Conservation (phyloP, 768 basidiomycete genomes). For the Mycena galopus region DNA sequence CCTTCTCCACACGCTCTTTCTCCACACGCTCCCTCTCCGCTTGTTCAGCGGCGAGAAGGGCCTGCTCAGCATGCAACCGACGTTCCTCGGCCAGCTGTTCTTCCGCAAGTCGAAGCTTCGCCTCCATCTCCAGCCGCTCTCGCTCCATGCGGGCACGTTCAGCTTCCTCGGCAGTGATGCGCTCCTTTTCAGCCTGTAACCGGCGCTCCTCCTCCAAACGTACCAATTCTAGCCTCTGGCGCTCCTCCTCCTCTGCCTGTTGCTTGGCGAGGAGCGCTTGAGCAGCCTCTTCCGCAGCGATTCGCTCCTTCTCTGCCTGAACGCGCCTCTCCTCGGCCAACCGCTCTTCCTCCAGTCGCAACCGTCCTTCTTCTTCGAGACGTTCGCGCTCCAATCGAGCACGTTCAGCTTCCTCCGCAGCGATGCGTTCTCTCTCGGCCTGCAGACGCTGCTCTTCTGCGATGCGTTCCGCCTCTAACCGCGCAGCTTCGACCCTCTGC, state of each 20-base stretch:
- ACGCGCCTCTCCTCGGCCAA: constrained; percentile 34
- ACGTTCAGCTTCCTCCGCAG: constrained; percentile 51
- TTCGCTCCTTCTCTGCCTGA: constrained; percentile 34
- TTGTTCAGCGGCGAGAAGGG: constrained; percentile 28
- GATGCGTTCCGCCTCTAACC: constrained; percentile 53
- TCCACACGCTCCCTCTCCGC: constrained; percentile 29
- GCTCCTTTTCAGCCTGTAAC: constrained; percentile 39
- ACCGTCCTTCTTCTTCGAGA: constrained; percentile 46
- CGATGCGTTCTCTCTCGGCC: constrained; percentile 52
- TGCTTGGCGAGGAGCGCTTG: constrained; percentile 27
- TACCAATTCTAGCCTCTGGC: constrained; percentile 23
- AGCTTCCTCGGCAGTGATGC: constrained; percentile 35
- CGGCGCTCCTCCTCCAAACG: constrained; percentile 42
- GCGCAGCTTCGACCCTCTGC: constrained; percentile 55
- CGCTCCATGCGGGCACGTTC: constrained; percentile 34
- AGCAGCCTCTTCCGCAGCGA: constrained; percentile 33
- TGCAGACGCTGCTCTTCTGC: constrained; percentile 50
- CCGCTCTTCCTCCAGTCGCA: constrained; percentile 35
- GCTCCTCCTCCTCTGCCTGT: constrained; percentile 32
- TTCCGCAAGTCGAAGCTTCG: constrained; percentile 37
- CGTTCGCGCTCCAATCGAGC: constrained; percentile 49
- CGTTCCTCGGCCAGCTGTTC: constrained; percentile 39
- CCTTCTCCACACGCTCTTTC: constrained; percentile 18
- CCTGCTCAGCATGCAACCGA: constrained; percentile 32
- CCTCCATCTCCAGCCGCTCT: constrained; percentile 37